Evolutionary conservation across 2,329 filamentous ascomycete genomes (phyloP), one percentile per base, ranked within the genome.

Genomic region (Bipolaris cookei): DNA sequence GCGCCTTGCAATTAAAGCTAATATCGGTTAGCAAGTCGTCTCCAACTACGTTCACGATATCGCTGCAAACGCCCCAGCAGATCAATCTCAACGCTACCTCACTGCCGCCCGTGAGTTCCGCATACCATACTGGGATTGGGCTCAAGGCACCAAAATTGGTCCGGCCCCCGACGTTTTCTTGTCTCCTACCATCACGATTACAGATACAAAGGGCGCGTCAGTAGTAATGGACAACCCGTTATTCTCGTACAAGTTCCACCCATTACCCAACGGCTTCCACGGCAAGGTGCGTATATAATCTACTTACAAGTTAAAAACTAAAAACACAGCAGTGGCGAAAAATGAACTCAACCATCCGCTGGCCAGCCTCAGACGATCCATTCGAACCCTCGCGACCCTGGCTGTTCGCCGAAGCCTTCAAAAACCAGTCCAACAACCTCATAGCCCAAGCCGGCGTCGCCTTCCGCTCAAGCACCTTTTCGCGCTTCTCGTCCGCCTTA

Each of bases 121-220:
- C 2, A 67, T 74, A 16, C 73, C 73, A 3, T 75, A 73, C 32
- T 75, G 71, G 72, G 73, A 76, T 34, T 75, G 72, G 71, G 72
- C 65, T 6, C 55, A 67, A 21, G 70, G 69, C 0, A 61, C 60
- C 1, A 55, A 54, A 0, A 61, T 52, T 3, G 67, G 66, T 1
- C 34, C 54, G 6, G 61, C 74, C 2, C 73, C 73, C 0, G 66
- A 69, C 1, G 65, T 69, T 28, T 68, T 76, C 50, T 54, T 62
- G 2, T 51, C 54, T 1, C 59, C 64, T 0, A 62, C 47, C 2
- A 62, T 67, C 13, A 18, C 51, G 5, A 60, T 76, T 1, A 53
- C 28, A 0, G 63, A 64, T 3, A 58, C 64, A 1, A 56, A 65
- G 44, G 70, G 70, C 4, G 47, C 13, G 1, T 34, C 30, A 1